A percentile compares a stretch with the other conserved stretches of the same genome.
These are phyloP conservation scores for Chalciporus pseudorubinellus DNA, from an alignment of 768 basidiomycete genomes.

Conservation along the genomic window DNA sequence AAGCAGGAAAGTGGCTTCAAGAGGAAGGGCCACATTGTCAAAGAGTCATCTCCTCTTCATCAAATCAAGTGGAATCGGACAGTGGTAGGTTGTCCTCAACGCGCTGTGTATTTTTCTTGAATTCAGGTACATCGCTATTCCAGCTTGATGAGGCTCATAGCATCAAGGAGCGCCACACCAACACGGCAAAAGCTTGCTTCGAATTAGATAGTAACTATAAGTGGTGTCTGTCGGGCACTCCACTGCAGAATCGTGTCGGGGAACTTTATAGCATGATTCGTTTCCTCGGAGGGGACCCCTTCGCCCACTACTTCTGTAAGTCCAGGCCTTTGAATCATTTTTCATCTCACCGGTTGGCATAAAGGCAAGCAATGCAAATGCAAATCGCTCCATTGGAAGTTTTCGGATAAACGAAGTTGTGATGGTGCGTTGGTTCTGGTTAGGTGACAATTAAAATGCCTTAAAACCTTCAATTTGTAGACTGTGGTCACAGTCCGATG, in stretches of 20 bases:
- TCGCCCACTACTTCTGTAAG: constrained; percentile 89
- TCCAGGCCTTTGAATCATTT: background rate
- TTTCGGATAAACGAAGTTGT: constrained; percentile 77
- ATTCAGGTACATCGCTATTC: background rate
- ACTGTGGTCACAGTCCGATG: constrained; percentile 84
- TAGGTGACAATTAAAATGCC: background rate
- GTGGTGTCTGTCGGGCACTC: constrained; percentile 98
- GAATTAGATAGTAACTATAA: constrained; percentile 75
- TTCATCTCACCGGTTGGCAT: background rate
- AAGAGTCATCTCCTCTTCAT: constrained; percentile 86
- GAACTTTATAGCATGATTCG: constrained; percentile 93
- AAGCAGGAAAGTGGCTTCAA: constrained; percentile 93
- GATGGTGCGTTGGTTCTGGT: constrained; percentile 53
- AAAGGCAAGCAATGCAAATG: constrained; percentile 88
- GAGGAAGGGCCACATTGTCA: constrained; percentile 77
- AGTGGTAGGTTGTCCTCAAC: constrained; percentile 48
- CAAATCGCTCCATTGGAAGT: constrained; percentile 95
- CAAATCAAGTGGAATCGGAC: constrained; percentile 81
- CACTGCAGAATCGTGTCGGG: constrained; percentile 97
- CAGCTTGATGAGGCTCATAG: constrained; percentile 96
- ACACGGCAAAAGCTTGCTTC: constrained; percentile 97
- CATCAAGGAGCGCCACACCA: constrained; percentile 93
- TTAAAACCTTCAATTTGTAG: constrained; percentile 36
- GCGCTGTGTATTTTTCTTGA: background rate
- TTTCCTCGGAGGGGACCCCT: constrained; percentile 92